Base-by-base conservation (phyloP, 148 eudicot genomes). In the Polygonum aviculare region DNA sequence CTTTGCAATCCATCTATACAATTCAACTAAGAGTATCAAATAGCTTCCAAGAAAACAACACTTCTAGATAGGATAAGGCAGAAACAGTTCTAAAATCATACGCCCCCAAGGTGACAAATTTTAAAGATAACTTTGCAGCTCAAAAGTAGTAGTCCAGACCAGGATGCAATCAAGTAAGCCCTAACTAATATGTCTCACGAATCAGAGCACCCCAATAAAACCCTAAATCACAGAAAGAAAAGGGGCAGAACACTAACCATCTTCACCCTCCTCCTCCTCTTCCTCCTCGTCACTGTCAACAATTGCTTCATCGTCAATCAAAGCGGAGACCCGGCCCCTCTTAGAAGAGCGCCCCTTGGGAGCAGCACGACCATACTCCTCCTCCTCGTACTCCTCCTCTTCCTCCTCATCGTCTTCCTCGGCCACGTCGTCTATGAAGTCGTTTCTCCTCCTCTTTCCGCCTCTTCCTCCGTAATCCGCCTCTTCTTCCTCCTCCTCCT, bases 241-340 rank as follows among this genome's bases (percentile, higher is more conserved):
- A 77, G 5, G 4, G 38, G 18, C 45, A 82, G 54, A 62, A 75
- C 76, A 75, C 76, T 85, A 85, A 93, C 98, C 98, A 75, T 91
- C 98, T 78, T 94, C 98, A 19, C 79, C 88, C 11, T 86, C 95
- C 0, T 94, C 98, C 18, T 94, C 98, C 39, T 94, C 97, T 55
- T 94, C 98, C 0, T 94, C 98, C 6, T 89, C 98, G 16, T 91
- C 98, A 16, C 84, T 85, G 75, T 90, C 98, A 67, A 86, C 89
- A 9, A 35, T 63, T 3, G 90, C 96, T 70, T 90, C 96, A 74
- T 82, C 82, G 76, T 93, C 98, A 55, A 93, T 84, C 79, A 89
- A 91, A 0, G 79, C 67, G 14, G 83, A 75, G 16, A 69, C 86
- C 74, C 52, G 76, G 16, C 78, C 77, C 55, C 80, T 78, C 77